A percentile compares a stretch with the other conserved stretches of the same genome.
phyloP scores from a whole-genome alignment of 2,329 filamentous ascomycete species.

The Epichloe typhina region DNA sequence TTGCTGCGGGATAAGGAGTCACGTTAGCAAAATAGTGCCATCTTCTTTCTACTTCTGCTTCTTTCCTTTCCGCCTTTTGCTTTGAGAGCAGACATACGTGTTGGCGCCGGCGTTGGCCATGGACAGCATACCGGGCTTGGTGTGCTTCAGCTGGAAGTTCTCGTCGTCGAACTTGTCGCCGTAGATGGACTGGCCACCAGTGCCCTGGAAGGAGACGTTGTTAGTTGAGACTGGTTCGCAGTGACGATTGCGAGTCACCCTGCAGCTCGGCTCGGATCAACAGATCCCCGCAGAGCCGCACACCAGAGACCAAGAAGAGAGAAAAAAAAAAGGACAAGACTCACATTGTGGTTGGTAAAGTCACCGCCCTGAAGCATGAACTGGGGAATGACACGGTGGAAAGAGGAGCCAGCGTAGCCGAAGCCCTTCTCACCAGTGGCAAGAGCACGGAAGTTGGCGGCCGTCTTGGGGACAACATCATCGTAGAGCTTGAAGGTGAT shows the following conservation, averaged over 20 bases:
- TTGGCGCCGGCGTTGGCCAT: constrained; percentile 12
- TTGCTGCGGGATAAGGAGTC: constrained; percentile 45
- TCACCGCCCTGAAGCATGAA: constrained; percentile 97
- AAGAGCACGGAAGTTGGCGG: constrained; percentile 71
- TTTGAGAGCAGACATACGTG: constrained; percentile 7
- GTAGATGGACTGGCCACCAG: constrained; percentile 12
- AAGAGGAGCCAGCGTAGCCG: constrained; percentile 69
- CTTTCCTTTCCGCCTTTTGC: neutral
- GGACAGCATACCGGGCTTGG: constrained; percentile 10
- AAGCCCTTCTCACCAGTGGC: constrained; percentile 71
- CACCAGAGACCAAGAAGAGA: neutral
- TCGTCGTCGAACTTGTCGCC: constrained; percentile 11
- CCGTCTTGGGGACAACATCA: constrained; percentile 76
- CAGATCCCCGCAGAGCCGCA: neutral
- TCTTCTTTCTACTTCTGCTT: too few species aligned
- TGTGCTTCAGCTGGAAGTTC: constrained; percentile 11
- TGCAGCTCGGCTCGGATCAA: neutral
- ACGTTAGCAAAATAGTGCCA: too few species aligned
- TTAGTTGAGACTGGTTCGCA: neutral
- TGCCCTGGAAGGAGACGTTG: constrained; percentile 5
- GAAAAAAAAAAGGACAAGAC: neutral
- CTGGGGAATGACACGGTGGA: constrained; percentile 85
- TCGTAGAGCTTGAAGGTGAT: constrained; percentile 86
- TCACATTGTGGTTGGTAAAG: constrained; percentile 83
- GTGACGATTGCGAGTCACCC: neutral